Evolutionary conservation across 148 eudicot genomes (phyloP).

Genomic region (Silene conica): DNA sequence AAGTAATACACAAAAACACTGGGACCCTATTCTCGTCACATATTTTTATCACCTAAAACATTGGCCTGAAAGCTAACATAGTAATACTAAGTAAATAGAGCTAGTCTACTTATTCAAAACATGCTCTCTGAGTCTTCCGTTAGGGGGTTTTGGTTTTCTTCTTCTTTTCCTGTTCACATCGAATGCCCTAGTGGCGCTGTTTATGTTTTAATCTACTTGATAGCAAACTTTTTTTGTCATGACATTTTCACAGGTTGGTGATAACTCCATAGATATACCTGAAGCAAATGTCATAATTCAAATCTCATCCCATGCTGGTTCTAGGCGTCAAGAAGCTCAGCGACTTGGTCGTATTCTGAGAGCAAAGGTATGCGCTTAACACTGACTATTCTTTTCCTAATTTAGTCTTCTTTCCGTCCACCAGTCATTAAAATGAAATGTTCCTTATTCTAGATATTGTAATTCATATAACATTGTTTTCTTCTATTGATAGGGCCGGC

Average conservation of each 20-base stretch:
- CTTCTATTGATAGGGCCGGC: slow-evolving; percentile 57
- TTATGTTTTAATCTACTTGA: not conserved
- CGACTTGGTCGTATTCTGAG: slow-evolving; percentile 99
- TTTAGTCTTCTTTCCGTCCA: not conserved
- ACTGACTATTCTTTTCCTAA: not conserved
- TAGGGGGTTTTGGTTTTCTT: not conserved
- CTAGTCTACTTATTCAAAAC: too few relatives aligned
- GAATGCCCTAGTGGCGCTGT: not conserved
- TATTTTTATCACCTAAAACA: too few relatives aligned
- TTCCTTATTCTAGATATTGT: not conserved
- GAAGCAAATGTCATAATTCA: slow-evolving; percentile 92
- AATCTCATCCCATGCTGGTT: slow-evolving; percentile 98
- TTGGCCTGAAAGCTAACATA: too few relatives aligned
- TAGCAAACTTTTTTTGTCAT: not conserved
- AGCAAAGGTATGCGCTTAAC: slow-evolving; percentile 63
- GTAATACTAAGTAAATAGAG: too few relatives aligned
- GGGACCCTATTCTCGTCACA: too few relatives aligned
- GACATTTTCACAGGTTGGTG: slow-evolving; percentile 49
- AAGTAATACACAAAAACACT: too few relatives aligned
- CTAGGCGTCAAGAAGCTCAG: slow-evolving; percentile 99
- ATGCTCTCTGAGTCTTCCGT: too few relatives aligned
- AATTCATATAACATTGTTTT: not conserved
- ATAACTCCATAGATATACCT: slow-evolving; percentile 68
- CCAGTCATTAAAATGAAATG: not conserved
- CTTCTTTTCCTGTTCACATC: not conserved